Evolutionary conservation across 225 moss, liverwort and hornwort genomes (phyloP), one percentile per base, ranked within the genome.

Genomic region (Physcomitrium patens): DNA sequence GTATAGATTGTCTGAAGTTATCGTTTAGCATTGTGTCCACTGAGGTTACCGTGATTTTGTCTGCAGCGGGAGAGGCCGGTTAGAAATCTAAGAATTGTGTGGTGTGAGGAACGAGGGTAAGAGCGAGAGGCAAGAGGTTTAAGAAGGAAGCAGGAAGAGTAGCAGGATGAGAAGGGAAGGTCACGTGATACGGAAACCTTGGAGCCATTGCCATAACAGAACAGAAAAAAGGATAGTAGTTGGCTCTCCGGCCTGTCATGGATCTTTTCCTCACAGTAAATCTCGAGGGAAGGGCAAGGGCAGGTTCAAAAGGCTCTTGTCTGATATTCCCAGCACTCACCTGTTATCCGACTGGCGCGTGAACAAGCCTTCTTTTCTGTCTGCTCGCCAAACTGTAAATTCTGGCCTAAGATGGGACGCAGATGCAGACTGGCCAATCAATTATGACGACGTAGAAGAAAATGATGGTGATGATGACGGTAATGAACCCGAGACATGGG

Each of bases 111-210:
- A 1, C 24, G 24, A 24, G 24, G 24, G 31, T 37, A 37, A 37
- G 31, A 3, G 31, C 31, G 4, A 37, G 31, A 37, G 31, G 31
- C 31, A 37, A 37, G 31, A 37, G 31, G 31, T 37, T 37, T 37
- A 37, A 37, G 2, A 37, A 37, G 31, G 31, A 37, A 37, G 31
- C 5, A 60, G 48, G 7, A 22, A 60, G 1, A 58, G 31, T 14
- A 12, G 20, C 46, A 81, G 65, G 60, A 87, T 87, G 87, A 87
- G 82, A 84, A 81, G 87, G 77, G 87, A 87, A 74, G 87, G 87
- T 13, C 79, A 77, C 10, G 37, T 85, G 54, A 55, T 53, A 10
- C 82, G 84, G 0, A 82, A 60, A 50, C 77, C 87, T 0, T 68
- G 60, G 3, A 87, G 82, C 8, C 87, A 85, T 6, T 70, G 73